Base-by-base conservation (phyloP, 1,139 yeast species). In the Candida sanyaensis region DNA sequence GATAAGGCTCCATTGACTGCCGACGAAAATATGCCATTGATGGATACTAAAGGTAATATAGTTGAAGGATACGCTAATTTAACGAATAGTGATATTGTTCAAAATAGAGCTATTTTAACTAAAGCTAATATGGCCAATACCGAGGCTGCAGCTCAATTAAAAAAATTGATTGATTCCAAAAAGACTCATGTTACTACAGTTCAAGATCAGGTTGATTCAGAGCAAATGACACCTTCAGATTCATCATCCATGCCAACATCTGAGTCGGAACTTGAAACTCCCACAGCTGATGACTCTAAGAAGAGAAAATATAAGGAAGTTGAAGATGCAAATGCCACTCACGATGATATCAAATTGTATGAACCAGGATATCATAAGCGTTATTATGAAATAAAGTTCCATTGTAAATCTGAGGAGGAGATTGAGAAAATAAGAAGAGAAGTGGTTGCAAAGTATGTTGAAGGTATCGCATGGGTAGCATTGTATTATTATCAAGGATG, bases 401-500 rank as follows among this genome's bases (percentile, higher is more conserved):
- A 81, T 53, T 77, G 84, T 13, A 60, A 69, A 6, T 73, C 76
- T 7, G 77, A 77, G 5, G 82, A 79, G 39, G 88, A 87, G 55
- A 77, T 84, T 31, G 77, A 79, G 1, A 64, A 66, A 12, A 75
- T 82, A 34, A 78, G 86, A 45, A 77, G 78, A 50, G 75, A 80
- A 38, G 83, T 93, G 59, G 92, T 86, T 0, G 73, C 74, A 45
- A 80, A 84, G 49, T 95, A 95, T 62, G 79, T 95, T 50, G 97
- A 93, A 66, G 99, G 99, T 51, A 87, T 93, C 6, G 84, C 96
- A 13, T 95, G 99, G 99, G 97, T 87, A 1, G 73, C 93, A 52
- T 69, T 88, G 48, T 95, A 95, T 65, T 95, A 95, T 68, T 93
- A 89, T 64, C 99, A 93, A 69, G 98, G 97, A 3, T 93, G 98